phyloP scores from a whole-genome alignment of 441 rosid species.

The Populus trichocarpa region DNA sequence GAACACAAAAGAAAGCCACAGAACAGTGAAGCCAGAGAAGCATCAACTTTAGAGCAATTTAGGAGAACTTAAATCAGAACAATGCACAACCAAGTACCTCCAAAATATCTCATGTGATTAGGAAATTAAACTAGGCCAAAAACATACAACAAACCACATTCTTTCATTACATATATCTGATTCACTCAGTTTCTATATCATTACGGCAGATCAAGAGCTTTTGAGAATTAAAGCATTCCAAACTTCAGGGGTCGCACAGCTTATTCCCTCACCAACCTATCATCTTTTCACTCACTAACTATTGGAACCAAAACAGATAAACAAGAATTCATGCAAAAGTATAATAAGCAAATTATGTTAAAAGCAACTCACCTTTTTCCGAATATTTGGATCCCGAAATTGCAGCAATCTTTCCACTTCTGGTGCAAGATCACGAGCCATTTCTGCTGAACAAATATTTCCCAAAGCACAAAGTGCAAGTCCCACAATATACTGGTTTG shows the following conservation, averaged over 20 bases:
- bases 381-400: constrained; percentile 98
- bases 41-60: background rate
- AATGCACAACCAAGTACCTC: background rate
- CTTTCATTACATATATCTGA: background rate
- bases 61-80: background rate
- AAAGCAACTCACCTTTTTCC: constrained; percentile 68
- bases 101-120: background rate
- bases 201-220: background rate
- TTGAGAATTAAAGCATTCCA: background rate
- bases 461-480: constrained; percentile 97
- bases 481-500: constrained; percentile 92
- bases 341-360: background rate
- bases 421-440: constrained; percentile 99
- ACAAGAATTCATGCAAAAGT: background rate
- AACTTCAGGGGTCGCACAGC: background rate
- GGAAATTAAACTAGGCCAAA: background rate
- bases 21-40: background rate
- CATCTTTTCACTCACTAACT: background rate
- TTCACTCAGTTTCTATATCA: background rate
- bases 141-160: background rate
- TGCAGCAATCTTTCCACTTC: constrained; percentile 96
- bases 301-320: background rate
- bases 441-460: constrained; percentile 97
- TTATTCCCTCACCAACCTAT: background rate
- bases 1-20: constrained; percentile 17